Conservation (phyloP, 192 early-diverging fungal genomes). For the Linnemannia schmuckeri region DNA sequence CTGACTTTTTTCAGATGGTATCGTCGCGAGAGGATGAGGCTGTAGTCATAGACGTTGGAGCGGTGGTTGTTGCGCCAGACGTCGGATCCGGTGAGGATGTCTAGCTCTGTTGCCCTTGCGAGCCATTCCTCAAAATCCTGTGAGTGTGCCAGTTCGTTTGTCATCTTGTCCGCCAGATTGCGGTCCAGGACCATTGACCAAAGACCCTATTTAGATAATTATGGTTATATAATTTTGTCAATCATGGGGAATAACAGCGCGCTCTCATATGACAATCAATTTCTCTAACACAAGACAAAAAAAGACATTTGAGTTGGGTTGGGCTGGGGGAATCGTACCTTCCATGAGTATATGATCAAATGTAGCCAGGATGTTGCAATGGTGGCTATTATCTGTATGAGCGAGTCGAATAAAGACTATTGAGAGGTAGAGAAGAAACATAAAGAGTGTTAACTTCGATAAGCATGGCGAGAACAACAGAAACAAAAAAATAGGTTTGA, state of each 20-base stretch:
- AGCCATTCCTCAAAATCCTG: slow-evolving; percentile 68
- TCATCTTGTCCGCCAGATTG: slow-evolving; percentile 62
- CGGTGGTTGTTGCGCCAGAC: slow-evolving; percentile 69
- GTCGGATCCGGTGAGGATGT: slow-evolving; percentile 63
- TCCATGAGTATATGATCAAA: slow-evolving; percentile 51
- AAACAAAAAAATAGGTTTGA: background rate
- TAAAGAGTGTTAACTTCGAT: background rate
- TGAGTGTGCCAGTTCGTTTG: slow-evolving; percentile 58
- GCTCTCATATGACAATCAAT: background rate
- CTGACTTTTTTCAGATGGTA: slow-evolving; percentile 61
- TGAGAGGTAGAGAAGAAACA: background rate
- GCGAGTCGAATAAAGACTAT: background rate
- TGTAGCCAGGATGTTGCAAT: slow-evolving; percentile 34
- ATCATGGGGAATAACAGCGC: background rate
- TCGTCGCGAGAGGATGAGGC: slow-evolving; percentile 69
- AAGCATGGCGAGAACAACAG: background rate
- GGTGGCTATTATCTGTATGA: slow-evolving; percentile 28
- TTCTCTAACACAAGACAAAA: background rate
- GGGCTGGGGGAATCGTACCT: slow-evolving; percentile 17
- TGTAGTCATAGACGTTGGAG: slow-evolving; percentile 74
- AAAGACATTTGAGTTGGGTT: background rate
- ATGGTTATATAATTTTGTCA: background rate
- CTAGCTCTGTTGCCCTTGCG: slow-evolving; percentile 62
- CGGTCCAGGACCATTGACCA: slow-evolving; percentile 46
- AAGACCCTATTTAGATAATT: slow-evolving; percentile 22